These are phyloP conservation scores for Diphasiastrum complanatum DNA, from an alignment of 83 land plant species.

Conservation along the genomic window DNA sequence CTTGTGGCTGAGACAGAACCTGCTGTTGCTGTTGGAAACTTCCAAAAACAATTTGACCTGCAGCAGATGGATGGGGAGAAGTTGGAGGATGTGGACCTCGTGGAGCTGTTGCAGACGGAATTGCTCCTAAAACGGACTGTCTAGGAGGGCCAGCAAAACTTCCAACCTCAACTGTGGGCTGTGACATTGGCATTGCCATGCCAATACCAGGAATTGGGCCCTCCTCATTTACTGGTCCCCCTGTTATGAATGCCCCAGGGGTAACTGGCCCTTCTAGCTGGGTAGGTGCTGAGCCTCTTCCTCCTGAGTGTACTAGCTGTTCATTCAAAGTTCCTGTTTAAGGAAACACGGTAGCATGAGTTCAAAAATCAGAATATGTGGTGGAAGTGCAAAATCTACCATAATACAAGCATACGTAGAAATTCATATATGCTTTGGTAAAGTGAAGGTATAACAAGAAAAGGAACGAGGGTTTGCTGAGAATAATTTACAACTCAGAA, in stretches of 20 bases:
- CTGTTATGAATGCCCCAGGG: conserved; percentile 59
- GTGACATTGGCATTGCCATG: conserved; percentile 72
- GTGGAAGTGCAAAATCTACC: neutral
- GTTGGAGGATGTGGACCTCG: conserved; percentile 88
- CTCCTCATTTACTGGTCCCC: conserved; percentile 65
- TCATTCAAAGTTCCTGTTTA: conserved; percentile 62
- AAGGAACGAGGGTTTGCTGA: neutral
- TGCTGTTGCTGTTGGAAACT: conserved; percentile 56
- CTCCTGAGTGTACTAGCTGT: conserved; percentile 35
- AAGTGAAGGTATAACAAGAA: neutral
- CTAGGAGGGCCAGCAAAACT: conserved; percentile 40
- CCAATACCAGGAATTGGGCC: conserved; percentile 97
- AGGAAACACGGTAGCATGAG: neutral
- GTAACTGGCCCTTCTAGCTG: conserved; percentile 49
- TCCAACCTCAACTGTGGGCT: conserved; percentile 48
- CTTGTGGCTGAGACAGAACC: conserved; percentile 33
- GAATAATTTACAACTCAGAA: too few relatives aligned
- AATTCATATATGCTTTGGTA: neutral
- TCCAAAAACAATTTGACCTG: too few relatives aligned
- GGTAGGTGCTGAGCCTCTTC: conserved; percentile 40
- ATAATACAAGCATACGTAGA: neutral
- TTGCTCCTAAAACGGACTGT: conserved; percentile 20
- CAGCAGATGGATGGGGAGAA: conserved; percentile 66
- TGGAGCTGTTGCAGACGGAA: conserved; percentile 28
- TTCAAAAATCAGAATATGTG: neutral